Conservation (phyloP, 495 filamentous ascomycete species). For the Aspergillus kassunensis region DNA sequence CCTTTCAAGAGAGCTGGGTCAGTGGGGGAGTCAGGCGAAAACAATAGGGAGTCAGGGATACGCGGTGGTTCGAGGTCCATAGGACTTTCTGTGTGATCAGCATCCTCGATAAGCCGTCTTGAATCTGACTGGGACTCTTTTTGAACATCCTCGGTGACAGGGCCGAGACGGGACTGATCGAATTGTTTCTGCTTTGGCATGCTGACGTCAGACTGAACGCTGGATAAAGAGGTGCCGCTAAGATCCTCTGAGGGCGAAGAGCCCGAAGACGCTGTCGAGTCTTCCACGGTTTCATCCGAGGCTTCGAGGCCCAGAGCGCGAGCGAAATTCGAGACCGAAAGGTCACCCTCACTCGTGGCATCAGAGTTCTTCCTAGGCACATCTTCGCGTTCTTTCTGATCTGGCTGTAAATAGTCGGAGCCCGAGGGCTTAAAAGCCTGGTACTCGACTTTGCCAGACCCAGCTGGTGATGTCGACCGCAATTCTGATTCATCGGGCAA, state of each 20-base stretch:
- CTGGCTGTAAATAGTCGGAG: constrained; percentile 15
- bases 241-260: constrained; percentile 61
- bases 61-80: constrained; percentile 31
- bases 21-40: constrained; percentile 56
- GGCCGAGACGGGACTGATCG: constrained; percentile 31
- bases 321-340: constrained; percentile 39
- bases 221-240: constrained; percentile 71
- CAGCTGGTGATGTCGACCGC: constrained; percentile 9
- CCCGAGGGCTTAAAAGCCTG: constrained; percentile 16
- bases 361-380: constrained; percentile 29
- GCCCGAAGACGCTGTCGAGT: constrained; percentile 66
- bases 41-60: constrained; percentile 31
- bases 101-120: constrained; percentile 16
- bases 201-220: constrained; percentile 41
- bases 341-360: constrained; percentile 28
- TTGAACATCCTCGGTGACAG: constrained; percentile 36
- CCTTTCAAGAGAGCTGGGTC: constrained; percentile 49
- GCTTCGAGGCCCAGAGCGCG: constrained; percentile 39
- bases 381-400: constrained; percentile 5
- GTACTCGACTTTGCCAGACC: constrained; percentile 15
- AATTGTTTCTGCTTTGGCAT: constrained; percentile 28
- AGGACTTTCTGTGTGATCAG: constrained; percentile 19
- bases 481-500: constrained; percentile 22
- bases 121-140: constrained; percentile 15
- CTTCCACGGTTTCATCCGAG: constrained; percentile 46